Percentiles rank a stretch among this genome's conserved stretches.
phyloP scores from a whole-genome alignment of 1,139 yeast species.

The Magnusiomyces paraingens region DNA sequence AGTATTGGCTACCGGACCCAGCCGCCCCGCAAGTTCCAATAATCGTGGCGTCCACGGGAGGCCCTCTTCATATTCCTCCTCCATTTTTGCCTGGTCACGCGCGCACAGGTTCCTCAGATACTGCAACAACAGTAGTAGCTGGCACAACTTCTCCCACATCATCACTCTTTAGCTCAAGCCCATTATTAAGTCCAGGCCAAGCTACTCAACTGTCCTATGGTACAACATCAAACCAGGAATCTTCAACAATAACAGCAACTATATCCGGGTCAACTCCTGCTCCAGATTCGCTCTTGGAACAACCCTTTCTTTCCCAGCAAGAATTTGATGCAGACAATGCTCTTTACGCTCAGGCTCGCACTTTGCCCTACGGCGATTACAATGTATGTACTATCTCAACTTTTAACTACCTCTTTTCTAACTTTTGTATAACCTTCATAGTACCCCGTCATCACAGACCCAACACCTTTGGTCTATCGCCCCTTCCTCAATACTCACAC shows the following conservation, averaged over 20 bases:
- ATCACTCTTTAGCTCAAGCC: neutral
- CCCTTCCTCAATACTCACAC: slow-evolving; percentile 23
- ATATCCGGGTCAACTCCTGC: neutral
- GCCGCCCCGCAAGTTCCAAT: slow-evolving; percentile 7
- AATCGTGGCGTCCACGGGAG: neutral
- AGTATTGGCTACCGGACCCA: slow-evolving; percentile 68
- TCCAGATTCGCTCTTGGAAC: neutral
- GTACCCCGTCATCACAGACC: slow-evolving; percentile 51
- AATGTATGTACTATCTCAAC: slow-evolving; percentile 26
- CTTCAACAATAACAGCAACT: neutral
- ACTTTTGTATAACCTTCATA: slow-evolving; percentile 1
- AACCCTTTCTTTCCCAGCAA: slow-evolving; percentile 19
- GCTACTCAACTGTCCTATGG: neutral
- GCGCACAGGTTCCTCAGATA: neutral
- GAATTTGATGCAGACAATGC: slow-evolving; percentile 40
- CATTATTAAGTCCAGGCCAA: neutral
- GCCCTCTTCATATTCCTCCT: slow-evolving; percentile 3
- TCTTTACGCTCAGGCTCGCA: slow-evolving; percentile 39
- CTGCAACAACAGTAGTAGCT: neutral
- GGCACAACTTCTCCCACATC: neutral
- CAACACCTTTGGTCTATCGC: slow-evolving; percentile 36
- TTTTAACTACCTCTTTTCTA: neutral
- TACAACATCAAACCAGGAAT: neutral
- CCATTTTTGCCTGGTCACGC: neutral
- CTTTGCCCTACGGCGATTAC: slow-evolving; percentile 47